Evolutionary conservation across 257 asterid genomes (phyloP), one percentile per base, ranked within the genome.

Genomic region (Lithospermum erythrorhizon): DNA sequence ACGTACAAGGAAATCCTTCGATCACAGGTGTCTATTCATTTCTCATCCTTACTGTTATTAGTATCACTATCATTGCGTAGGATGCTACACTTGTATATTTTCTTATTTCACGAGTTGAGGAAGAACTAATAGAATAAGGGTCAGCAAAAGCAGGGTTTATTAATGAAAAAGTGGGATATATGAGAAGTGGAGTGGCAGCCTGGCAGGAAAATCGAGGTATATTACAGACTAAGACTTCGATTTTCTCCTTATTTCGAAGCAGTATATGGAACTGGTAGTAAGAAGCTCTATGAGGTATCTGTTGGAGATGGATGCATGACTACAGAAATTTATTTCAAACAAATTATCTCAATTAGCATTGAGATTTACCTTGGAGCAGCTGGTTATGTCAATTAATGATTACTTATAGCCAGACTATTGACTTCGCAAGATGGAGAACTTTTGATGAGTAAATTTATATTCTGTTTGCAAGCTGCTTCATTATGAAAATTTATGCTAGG

Each of bases 1-100:
- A 89, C 83, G 30, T 83, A 89, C 84, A 89, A 86, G 76, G 98
- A 93, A 79, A 73, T 79, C 83, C 98, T 93, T 73, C 95, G 83
- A 68, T 79, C 94, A 56, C 83, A 93, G 97, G 98, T 93, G 61
- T 65, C 57, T 45, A 59, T 23, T 62, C 48, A 59, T 62, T 58
- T 51, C 51, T 52, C 62, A 48, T 64, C 66, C 51, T 63, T 59
- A 55, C 58, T 27, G 13, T 22, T 55, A 52, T 20, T 6, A 52
- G 55, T 17, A 17, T 20, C 15, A n/a, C 21, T 52, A 18, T 19
- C 56, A 52, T n/a, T 52, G 24, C 9, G 15, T 35, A 35, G 47
- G 15, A 35, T 35, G 35, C 35, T 24, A 27, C 5, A 13, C 9
- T 24, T 21, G 41, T 3, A 49, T 41, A 13, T 21, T 25, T 49